Conservation (phyloP, 2,329 filamentous ascomycete species). For the Colletotrichum tanaceti region DNA sequence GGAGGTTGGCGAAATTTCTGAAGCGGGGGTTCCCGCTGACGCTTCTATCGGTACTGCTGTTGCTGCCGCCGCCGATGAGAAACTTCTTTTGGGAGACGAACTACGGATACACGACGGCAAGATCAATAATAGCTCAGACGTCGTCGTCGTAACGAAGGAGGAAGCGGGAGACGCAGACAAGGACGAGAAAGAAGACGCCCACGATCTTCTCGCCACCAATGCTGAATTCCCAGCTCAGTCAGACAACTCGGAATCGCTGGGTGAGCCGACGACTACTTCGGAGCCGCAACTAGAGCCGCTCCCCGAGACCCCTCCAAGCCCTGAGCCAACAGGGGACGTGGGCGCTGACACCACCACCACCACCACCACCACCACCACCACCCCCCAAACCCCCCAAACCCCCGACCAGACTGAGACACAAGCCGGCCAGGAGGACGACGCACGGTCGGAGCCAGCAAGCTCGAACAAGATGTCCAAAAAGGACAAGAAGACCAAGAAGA, state of each 20-base stretch:
- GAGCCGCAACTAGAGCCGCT: slow-evolving; percentile 33
- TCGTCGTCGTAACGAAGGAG: slow-evolving; percentile 43
- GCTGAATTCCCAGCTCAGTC: slow-evolving; percentile 24
- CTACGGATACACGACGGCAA: slow-evolving; percentile 46
- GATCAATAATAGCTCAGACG: slow-evolving; percentile 42
- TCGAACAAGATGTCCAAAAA: slow-evolving; percentile 44
- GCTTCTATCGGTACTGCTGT: slow-evolving; percentile 1
- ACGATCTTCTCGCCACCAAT: slow-evolving; percentile 21
- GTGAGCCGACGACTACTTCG: slow-evolving; percentile 28
- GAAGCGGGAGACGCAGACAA: slow-evolving; percentile 46
- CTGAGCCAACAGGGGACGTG: slow-evolving; percentile 29
- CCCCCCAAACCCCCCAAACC: background rate
- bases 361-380: background rate
- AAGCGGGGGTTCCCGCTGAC: slow-evolving; percentile 37
- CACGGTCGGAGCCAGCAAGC: slow-evolving; percentile 36
- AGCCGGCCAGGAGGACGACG: slow-evolving; percentile 22
- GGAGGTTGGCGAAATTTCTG: slow-evolving; percentile 37
- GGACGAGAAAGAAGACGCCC: slow-evolving; percentile 42
- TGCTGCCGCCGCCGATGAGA: background rate
- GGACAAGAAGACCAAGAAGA: slow-evolving; percentile 42
- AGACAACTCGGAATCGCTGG: slow-evolving; percentile 32
- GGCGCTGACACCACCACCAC: slow-evolving; percentile 3
- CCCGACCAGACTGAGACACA: slow-evolving; percentile 24
- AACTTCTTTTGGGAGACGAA: slow-evolving; percentile 43
- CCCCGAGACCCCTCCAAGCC: slow-evolving; percentile 22